These are phyloP conservation scores for Penium margaritaceum DNA, from an alignment of 139 green algal genomes.

Conservation along the genomic window DNA sequence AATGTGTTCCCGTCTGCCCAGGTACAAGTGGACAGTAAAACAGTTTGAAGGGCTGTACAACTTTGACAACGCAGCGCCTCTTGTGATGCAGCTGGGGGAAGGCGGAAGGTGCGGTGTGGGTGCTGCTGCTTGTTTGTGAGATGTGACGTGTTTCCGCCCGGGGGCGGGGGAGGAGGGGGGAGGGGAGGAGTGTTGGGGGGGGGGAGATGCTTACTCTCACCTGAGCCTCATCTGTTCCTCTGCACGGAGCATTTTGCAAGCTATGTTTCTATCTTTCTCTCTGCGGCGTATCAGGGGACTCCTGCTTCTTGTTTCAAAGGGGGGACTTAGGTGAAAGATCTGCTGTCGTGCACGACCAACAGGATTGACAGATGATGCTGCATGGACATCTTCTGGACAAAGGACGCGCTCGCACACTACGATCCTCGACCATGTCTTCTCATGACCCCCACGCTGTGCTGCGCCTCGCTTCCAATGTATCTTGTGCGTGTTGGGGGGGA, in stretches of 20 bases:
- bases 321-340: neutral
- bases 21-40: conserved; percentile 53
- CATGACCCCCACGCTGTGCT: neutral
- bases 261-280: neutral
- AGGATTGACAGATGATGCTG: neutral
- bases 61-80: conserved; percentile 29
- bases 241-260: neutral
- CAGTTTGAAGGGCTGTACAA: conserved; percentile 48
- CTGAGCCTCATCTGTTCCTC: too few relatives aligned
- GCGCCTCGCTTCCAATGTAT: neutral
- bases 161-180: neutral
- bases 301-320: too few relatives aligned
- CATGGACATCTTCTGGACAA: neutral
- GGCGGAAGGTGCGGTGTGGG: conserved; percentile 8
- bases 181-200: too few relatives aligned
- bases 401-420: neutral
- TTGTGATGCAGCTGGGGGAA: conserved; percentile 37
- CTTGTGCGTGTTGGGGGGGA: neutral
- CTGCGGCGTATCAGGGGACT: too few relatives aligned
- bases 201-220: too few relatives aligned
- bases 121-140: neutral
- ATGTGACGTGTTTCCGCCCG: neutral
- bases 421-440: neutral
- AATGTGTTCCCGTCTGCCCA: conserved; percentile 33
- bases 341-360: neutral